Percentiles rank a stretch among this genome's conserved stretches.
These are phyloP conservation scores for Noccaea bulbosa DNA, from an alignment of 345 rosid species.

Conservation along the genomic window DNA sequence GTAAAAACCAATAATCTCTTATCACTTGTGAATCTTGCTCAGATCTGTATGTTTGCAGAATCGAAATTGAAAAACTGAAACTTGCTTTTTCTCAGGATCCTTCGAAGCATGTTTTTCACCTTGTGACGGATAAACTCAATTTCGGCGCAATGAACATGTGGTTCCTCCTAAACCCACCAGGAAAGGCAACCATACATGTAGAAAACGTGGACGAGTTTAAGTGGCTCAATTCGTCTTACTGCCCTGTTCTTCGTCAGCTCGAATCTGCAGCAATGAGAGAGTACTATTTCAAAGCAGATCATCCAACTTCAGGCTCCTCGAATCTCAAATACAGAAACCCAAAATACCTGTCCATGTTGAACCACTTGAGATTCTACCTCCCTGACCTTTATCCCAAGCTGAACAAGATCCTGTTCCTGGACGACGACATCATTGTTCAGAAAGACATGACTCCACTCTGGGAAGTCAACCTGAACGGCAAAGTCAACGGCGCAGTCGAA, in stretches of 20 bases:
- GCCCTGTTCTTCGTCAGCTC: slow-evolving; percentile 95
- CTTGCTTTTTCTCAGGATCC: slow-evolving; percentile 67
- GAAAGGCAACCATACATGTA: slow-evolving; percentile 90
- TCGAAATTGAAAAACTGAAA: not conserved
- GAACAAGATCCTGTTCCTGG: slow-evolving; percentile 90
- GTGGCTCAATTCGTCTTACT: slow-evolving; percentile 98
- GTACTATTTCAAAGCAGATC: slow-evolving; percentile 95
- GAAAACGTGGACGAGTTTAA: slow-evolving; percentile 97
- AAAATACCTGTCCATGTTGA: slow-evolving; percentile 96
- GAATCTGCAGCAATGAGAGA: slow-evolving; percentile 96
- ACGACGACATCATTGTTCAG: slow-evolving; percentile 97
- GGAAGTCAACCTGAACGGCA: slow-evolving; percentile 82
- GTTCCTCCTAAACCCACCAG: slow-evolving; percentile 95
- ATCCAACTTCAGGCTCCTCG: slow-evolving; percentile 86
- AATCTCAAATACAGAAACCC: slow-evolving; percentile 97
- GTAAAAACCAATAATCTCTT: slow-evolving; percentile 46
- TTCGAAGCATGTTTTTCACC: slow-evolving; percentile 94
- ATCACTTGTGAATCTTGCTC: not conserved
- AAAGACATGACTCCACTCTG: slow-evolving; percentile 90
- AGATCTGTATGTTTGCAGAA: slow-evolving; percentile 6
- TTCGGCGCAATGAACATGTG: slow-evolving; percentile 99
- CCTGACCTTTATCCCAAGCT: slow-evolving; percentile 92
- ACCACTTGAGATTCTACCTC: slow-evolving; percentile 93
- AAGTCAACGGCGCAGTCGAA: slow-evolving; percentile 98
- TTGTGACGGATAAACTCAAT: slow-evolving; percentile 92